Evolutionary conservation across 2,329 filamentous ascomycete genomes (phyloP), one percentile per base, ranked within the genome.

Genomic region (Ramichloridium luteum): DNA sequence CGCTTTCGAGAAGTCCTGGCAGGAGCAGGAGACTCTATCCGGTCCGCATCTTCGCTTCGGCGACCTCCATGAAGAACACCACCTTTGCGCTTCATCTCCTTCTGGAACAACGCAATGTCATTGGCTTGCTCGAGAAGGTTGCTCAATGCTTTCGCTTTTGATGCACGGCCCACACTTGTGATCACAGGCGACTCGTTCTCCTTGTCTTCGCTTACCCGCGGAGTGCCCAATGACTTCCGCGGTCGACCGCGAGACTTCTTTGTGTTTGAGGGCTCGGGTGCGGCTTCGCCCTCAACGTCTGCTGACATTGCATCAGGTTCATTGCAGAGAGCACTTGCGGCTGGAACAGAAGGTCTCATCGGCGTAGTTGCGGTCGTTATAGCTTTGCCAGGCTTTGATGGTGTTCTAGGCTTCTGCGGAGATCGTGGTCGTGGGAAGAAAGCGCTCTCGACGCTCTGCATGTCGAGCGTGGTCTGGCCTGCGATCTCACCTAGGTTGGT

Each of bases 401-500:
- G 27, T 2, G 46, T 28, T 15, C 26, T 32, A 13, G 31, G 34
- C 29, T 48, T 56, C 32, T 37, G 41, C 11, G 44, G 45, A 14
- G 43, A 43, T 27, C 38, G 41, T 8, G 40, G 39, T 32, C 39
- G 39, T 3, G 63, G 54, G 39, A 68, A 75, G 40, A 79, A 84
- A 1, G 76, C 66, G 38, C 77, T 80, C 54, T 85, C 85, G 6
- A 81, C 61, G 5, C 73, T 72, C 32, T 72, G 64, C 25, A 83
- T 66, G 48, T 94, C 78, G 32, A 96, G 71, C 39, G 75, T 75
- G 0, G 84, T 94, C 53, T 92, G 83, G 13, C 90, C 90, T 36
- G 93, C 82, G 33, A 96, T 74, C 56, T 96, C 90, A 31, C 85
- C 81, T 4, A 98, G 67, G 52, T 98, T 96, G 2, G 88, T 96